Percentiles rank a stretch among this genome's conserved stretches.
Evolutionary conservation across 805 yeast species (phyloP).

Genomic region (Cyberlindnera saturnus): DNA sequence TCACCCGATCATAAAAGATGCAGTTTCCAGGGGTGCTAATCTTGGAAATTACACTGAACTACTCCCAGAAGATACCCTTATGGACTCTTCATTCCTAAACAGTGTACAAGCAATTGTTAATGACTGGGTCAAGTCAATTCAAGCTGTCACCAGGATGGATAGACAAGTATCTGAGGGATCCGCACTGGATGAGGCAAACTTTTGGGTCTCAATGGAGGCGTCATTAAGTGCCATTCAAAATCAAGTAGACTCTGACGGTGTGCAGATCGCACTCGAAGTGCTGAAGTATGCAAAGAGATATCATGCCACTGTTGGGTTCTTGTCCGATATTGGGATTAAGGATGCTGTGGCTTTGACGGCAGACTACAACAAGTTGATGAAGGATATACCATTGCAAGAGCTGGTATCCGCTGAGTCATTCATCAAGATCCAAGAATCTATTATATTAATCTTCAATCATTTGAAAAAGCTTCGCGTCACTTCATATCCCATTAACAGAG

Average conservation of each 20-base stretch:
- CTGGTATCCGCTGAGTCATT: slow-evolving; percentile 43
- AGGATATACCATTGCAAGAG: slow-evolving; percentile 64
- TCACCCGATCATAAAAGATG: slow-evolving; percentile 44
- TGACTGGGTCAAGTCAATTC: slow-evolving; percentile 64
- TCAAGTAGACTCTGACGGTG: slow-evolving; percentile 51
- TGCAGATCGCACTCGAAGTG: slow-evolving; percentile 51
- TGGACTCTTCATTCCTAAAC: slow-evolving; percentile 57
- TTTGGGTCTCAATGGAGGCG: slow-evolving; percentile 70
- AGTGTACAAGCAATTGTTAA: slow-evolving; percentile 64
- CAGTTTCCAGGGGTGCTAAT: slow-evolving; percentile 30
- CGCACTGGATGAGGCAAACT: slow-evolving; percentile 60
- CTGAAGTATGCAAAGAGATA: slow-evolving; percentile 69
- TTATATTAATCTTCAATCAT: slow-evolving; percentile 49
- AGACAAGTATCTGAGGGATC: slow-evolving; percentile 52
- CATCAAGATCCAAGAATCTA: slow-evolving; percentile 36
- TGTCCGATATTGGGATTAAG: slow-evolving; percentile 62
- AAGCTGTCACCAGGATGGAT: slow-evolving; percentile 45
- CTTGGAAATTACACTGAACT: slow-evolving; percentile 19
- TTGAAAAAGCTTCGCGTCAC: slow-evolving; percentile 56
- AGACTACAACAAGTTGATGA: slow-evolving; percentile 56
- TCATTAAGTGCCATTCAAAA: slow-evolving; percentile 49
- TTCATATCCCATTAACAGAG: slow-evolving; percentile 58
- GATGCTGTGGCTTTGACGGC: slow-evolving; percentile 46
- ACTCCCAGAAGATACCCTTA: slow-evolving; percentile 31
- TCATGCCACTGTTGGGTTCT: slow-evolving; percentile 69